Conservation (phyloP, 805 yeast species). For the Teunomyces tritomae region DNA sequence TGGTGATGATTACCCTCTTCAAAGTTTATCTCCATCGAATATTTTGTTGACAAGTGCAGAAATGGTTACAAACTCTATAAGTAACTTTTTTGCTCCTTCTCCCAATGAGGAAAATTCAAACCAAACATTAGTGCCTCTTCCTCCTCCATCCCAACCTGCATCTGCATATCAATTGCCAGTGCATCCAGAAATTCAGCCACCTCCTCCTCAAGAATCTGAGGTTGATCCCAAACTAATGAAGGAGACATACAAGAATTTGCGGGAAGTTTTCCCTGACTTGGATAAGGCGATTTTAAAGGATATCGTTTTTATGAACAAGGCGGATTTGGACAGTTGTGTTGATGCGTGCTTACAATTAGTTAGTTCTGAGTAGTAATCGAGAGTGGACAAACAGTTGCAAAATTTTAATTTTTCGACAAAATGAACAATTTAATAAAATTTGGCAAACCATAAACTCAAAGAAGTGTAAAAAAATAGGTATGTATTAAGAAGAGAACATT, state of each 20-base stretch:
- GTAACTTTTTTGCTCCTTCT: constrained; percentile 38
- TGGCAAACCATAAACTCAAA: too few relatives aligned
- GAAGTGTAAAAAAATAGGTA: too few relatives aligned
- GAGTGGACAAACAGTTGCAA: not conserved
- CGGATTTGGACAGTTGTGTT: constrained; percentile 68
- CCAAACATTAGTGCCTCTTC: not conserved
- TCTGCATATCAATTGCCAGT: constrained; percentile 1
- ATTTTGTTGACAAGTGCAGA: constrained; percentile 47
- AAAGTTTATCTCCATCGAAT: constrained; percentile 34
- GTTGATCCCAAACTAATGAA: constrained; percentile 9
- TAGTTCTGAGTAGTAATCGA: constrained; percentile 9
- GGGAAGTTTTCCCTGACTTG: constrained; percentile 72
- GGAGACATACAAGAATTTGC: constrained; percentile 45
- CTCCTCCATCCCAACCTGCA: not conserved
- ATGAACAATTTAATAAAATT: not conserved
- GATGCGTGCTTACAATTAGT: constrained; percentile 51
- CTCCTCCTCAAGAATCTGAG: constrained; percentile 4
- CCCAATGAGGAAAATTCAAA: constrained; percentile 19
- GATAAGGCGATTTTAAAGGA: constrained; percentile 70
- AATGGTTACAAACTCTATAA: constrained; percentile 49
- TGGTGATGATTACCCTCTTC: constrained; percentile 2
- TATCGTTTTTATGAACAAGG: constrained; percentile 62
- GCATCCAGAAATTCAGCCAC: constrained; percentile 1
- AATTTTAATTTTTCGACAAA: not conserved
- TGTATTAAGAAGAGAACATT: too few relatives aligned